phyloP scores from a whole-genome alignment of 2,329 filamentous ascomycete genomes.

The Paraphaeosphaeria minitans region DNA sequence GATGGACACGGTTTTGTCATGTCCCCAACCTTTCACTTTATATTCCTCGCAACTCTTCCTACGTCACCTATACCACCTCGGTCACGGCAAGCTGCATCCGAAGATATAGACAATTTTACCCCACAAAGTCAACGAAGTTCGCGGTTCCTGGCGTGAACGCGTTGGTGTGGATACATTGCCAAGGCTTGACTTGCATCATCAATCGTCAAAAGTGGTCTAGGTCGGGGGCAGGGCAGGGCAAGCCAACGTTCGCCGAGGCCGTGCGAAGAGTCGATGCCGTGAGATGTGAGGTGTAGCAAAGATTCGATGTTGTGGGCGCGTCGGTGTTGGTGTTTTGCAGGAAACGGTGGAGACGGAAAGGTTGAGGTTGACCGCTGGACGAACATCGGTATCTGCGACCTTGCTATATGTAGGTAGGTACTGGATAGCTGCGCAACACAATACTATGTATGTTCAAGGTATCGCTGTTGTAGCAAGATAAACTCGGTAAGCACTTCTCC shows the following conservation, averaged over 20 bases:
- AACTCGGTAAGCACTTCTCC: too few species aligned
- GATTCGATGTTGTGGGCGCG: too few species aligned
- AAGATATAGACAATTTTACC: background rate
- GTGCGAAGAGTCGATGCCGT: background rate
- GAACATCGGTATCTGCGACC: too few species aligned
- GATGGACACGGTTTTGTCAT: too few species aligned
- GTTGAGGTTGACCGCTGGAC: too few species aligned
- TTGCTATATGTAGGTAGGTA: too few species aligned
- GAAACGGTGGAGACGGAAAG: too few species aligned
- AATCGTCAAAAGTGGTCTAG: background rate
- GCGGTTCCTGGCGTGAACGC: background rate
- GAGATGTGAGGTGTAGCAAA: too few species aligned
- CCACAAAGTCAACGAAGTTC: background rate
- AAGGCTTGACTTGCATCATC: constrained; percentile 5
- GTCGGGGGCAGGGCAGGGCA: background rate
- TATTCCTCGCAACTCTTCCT: background rate
- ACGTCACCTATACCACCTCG: background rate
- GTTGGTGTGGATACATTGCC: background rate
- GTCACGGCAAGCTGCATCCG: background rate
- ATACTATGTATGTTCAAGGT: too few species aligned
- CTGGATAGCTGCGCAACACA: too few species aligned
- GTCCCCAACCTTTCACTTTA: background rate
- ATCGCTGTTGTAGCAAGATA: too few species aligned
- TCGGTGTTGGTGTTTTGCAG: too few species aligned
- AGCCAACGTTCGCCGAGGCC: background rate